phyloP scores from a whole-genome alignment of 805 yeast species.

The Ogataea ramenticola region DNA sequence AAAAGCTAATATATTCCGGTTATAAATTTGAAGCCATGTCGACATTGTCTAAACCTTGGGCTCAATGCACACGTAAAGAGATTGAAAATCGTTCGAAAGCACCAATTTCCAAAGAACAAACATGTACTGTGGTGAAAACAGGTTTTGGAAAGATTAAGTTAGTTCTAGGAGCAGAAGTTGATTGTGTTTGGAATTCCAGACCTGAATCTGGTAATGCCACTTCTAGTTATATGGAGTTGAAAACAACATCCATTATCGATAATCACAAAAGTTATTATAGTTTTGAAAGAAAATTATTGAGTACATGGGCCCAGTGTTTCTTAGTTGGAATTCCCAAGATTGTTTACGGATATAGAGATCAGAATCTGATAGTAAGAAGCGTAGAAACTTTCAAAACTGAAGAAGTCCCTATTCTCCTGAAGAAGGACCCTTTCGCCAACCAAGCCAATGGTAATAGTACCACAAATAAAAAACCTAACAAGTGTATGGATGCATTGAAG shows the following conservation, averaged over 20 bases:
- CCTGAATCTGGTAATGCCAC: constrained; percentile 44
- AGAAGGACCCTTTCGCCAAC: constrained; percentile 35
- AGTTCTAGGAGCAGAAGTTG: constrained; percentile 84
- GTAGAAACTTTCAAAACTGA: constrained; percentile 75
- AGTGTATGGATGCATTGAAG: constrained; percentile 71
- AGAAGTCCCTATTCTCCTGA: constrained; percentile 65
- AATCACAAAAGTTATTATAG: constrained; percentile 48
- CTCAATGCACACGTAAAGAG: constrained; percentile 51
- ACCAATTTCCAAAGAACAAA: constrained; percentile 68
- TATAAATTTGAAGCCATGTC: constrained; percentile 81
- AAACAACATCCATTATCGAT: constrained; percentile 55
- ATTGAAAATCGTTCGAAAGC: constrained; percentile 61
- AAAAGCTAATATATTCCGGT: constrained; percentile 52
- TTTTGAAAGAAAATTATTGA: constrained; percentile 72
- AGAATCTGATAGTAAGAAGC: constrained; percentile 49
- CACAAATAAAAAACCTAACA: constrained; percentile 33
- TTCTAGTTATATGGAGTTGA: constrained; percentile 77
- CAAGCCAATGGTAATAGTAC: constrained; percentile 11
- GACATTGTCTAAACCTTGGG: constrained; percentile 73
- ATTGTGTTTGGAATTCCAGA: constrained; percentile 78
- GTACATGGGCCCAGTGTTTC: constrained; percentile 92
- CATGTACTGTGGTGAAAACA: constrained; percentile 70
- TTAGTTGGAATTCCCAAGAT: constrained; percentile 77
- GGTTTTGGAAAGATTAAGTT: constrained; percentile 71
- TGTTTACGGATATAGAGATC: constrained; percentile 83